phyloP scores from a whole-genome alignment of 2,329 filamentous ascomycete species.

The Ustulina deusta region DNA sequence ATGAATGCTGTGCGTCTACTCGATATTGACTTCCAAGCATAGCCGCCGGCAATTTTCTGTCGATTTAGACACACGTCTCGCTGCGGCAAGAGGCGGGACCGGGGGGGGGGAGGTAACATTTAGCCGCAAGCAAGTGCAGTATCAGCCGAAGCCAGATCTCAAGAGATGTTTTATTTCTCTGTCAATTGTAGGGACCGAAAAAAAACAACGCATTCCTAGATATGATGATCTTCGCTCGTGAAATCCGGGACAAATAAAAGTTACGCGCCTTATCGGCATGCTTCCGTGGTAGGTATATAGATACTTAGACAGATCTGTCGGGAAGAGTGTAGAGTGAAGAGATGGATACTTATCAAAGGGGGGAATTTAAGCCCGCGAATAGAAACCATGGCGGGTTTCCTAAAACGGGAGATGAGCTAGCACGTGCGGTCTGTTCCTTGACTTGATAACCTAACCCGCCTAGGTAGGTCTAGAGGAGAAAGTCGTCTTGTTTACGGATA shows the following conservation, averaged over 20 bases:
- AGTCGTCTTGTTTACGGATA: not conserved
- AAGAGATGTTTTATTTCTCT: not conserved
- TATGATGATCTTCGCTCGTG: not conserved
- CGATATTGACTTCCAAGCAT: constrained; percentile 21
- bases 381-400: not conserved
- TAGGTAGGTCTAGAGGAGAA: too few species aligned
- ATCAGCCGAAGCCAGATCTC: constrained; percentile 24
- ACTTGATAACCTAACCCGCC: not conserved
- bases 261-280: not conserved
- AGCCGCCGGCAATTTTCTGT: constrained; percentile 23
- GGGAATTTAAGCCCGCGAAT: constrained; percentile 10
- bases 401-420: constrained; percentile 7
- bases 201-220: not conserved
- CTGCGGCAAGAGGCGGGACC: constrained; percentile 9
- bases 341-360: constrained; percentile 22
- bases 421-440: not conserved
- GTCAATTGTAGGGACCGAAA: not conserved
- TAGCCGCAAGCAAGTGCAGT: constrained; percentile 32
- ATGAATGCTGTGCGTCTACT: not conserved
- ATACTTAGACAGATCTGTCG: too few species aligned
- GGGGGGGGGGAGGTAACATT: constrained; percentile 25
- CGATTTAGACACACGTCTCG: constrained; percentile 8
- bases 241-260: not conserved
- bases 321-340: not conserved
- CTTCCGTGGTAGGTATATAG: too few species aligned